A percentile compares a stretch with the other conserved stretches of the same genome.
Evolutionary conservation across 495 filamentous ascomycete genomes (phyloP).

Genomic region (Aspergillus coremiiformis): DNA sequence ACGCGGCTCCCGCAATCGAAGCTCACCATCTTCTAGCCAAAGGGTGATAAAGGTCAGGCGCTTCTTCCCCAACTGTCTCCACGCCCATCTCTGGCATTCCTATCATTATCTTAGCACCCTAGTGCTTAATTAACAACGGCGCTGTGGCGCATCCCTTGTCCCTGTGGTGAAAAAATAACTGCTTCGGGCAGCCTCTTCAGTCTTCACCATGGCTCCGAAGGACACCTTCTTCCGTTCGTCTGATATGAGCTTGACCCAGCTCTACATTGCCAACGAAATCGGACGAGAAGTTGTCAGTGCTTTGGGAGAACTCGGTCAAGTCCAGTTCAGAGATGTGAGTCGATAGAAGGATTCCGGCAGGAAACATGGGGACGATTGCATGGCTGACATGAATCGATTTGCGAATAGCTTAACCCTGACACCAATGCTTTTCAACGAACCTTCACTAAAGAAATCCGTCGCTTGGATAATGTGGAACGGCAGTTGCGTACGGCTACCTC

Average conservation of each 20-base stretch:
- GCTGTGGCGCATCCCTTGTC: slow-evolving; percentile 8
- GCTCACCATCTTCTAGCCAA: slow-evolving; percentile 8
- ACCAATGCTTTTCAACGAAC: slow-evolving; percentile 92
- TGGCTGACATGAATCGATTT: slow-evolving; percentile 11
- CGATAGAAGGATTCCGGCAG: background rate
- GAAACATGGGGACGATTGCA: background rate
- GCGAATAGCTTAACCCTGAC: slow-evolving; percentile 74
- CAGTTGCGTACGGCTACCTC: slow-evolving; percentile 68
- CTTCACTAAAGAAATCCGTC: slow-evolving; percentile 94
- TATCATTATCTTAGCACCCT: slow-evolving; percentile 10
- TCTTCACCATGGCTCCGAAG: slow-evolving; percentile 47
- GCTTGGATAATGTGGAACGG: slow-evolving; percentile 95
- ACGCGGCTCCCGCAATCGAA: slow-evolving; percentile 16
- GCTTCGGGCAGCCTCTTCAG: slow-evolving; percentile 26
- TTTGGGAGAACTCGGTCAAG: slow-evolving; percentile 86
- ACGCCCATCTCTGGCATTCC: background rate
- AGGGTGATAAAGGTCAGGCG: background rate
- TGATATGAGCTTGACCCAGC: slow-evolving; percentile 99
- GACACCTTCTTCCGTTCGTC: slow-evolving; percentile 98
- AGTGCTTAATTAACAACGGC: background rate
- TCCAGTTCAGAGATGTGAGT: slow-evolving; percentile 95
- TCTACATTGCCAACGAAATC: slow-evolving; percentile 98
- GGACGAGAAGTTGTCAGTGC: slow-evolving; percentile 96
- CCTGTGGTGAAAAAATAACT: slow-evolving; percentile 23
- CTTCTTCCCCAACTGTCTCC: background rate